Percentiles rank a stretch among this genome's conserved stretches.
These are phyloP conservation scores for Ophiocordyceps robertsii DNA, from an alignment of 2,329 filamentous ascomycete genomes.

Conservation along the genomic window DNA sequence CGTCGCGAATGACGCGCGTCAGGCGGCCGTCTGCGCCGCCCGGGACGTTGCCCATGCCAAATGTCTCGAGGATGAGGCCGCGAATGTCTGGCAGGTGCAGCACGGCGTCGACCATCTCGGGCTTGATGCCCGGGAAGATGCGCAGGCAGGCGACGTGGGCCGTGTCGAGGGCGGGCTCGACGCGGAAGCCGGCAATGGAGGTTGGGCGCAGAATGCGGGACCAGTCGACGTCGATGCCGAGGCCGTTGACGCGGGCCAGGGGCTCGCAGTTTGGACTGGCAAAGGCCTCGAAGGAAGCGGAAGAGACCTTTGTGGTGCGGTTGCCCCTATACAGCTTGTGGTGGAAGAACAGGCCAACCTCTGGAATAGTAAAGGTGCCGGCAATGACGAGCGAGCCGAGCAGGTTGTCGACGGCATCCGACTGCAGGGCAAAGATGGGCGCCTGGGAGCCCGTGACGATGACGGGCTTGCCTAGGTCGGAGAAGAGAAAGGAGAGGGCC, in stretches of 20 bases:
- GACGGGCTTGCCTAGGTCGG: conserved; percentile 81
- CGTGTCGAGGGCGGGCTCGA: conserved; percentile 66
- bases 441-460: conserved; percentile 75
- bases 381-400: conserved; percentile 80
- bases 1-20: conserved; percentile 62
- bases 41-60: conserved; percentile 85
- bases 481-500: conserved; percentile 85
- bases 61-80: conserved; percentile 79
- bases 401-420: conserved; percentile 82
- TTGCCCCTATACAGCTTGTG: conserved; percentile 84
- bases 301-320: conserved; percentile 75
- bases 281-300: conserved; percentile 77
- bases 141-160: conserved; percentile 82
- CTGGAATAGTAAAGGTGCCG: conserved; percentile 83
- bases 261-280: conserved; percentile 77
- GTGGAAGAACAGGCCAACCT: conserved; percentile 90
- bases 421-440: conserved; percentile 81
- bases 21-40: conserved; percentile 68
- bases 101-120: conserved; percentile 85
- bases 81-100: conserved; percentile 62
- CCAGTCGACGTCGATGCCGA: conserved; percentile 74
- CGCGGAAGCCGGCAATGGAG: conserved; percentile 57
- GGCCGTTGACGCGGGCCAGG: conserved; percentile 67
- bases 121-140: conserved; percentile 84
- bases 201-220: conserved; percentile 61